Evolutionary conservation across 2,329 filamentous ascomycete genomes (phyloP).

Genomic region (Alternaria viburni): DNA sequence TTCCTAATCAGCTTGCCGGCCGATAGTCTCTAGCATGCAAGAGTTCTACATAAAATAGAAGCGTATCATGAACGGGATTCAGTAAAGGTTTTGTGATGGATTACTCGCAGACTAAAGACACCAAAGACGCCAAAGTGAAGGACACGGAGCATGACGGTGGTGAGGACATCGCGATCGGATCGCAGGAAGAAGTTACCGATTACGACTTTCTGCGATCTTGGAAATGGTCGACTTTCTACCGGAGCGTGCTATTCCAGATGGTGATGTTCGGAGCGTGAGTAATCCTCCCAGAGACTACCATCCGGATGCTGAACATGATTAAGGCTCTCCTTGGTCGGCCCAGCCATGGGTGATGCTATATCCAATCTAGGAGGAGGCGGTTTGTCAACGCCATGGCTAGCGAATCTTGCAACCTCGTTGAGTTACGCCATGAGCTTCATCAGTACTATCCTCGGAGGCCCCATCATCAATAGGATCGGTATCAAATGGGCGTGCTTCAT

Average conservation of each 20-base stretch:
- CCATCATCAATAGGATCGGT: slow-evolving; percentile 14
- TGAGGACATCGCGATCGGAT: background rate
- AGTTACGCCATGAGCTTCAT: slow-evolving; percentile 14
- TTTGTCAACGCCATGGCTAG: slow-evolving; percentile 16
- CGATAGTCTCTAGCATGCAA: background rate
- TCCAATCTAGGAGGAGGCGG: slow-evolving; percentile 14
- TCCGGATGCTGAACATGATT: background rate
- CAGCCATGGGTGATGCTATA: slow-evolving; percentile 17
- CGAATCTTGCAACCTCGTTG: slow-evolving; percentile 13
- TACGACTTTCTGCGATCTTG: background rate
- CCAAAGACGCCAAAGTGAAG: background rate
- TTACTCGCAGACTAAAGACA: background rate
- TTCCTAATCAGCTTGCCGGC: background rate
- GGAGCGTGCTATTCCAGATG: slow-evolving; percentile 16
- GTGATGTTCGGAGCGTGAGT: slow-evolving; percentile 15
- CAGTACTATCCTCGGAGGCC: slow-evolving; percentile 14
- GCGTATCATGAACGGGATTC: background rate
- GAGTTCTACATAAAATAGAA: background rate
- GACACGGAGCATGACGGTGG: background rate
- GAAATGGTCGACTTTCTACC: slow-evolving; percentile 6
- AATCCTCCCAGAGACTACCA: background rate
- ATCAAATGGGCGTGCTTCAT: slow-evolving; percentile 18
- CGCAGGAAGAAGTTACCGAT: slow-evolving; percentile 1
- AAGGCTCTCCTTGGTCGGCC: slow-evolving; percentile 15
- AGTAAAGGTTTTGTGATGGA: background rate